Base-by-base conservation (phyloP, 768 basidiomycete species). In the Amanita pallidorosea region DNA sequence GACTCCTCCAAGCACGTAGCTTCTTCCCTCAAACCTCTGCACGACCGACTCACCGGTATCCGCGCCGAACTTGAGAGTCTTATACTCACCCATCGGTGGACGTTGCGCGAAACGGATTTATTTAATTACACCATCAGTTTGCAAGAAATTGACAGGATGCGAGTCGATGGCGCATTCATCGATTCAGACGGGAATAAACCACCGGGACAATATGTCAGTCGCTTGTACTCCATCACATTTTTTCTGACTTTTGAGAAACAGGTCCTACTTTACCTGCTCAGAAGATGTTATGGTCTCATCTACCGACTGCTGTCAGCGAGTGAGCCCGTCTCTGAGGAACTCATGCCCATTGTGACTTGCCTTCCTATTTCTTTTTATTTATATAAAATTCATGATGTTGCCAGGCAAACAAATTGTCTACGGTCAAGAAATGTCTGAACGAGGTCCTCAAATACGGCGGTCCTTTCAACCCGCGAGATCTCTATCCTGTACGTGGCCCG, bases 51-150 rank as follows among this genome's bases (percentile, higher is more conserved):
- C 58, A 78, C 72, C 54, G 87, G 88, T 59, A 82, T 98, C 59
- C 79, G 93, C 49, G 71, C 79, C 6, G 89, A 97, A 64, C 73
- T 99, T 47, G 96, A 99, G 69, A 81, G 85, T 55, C 71, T 99
- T 57, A 89, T 88, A 27, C 72, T 98, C 57, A 98, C 96, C 1
- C 96, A 95, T 64, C 83, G 96, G 33, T 99, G 96, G 96, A 97
- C 85, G 54, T 70, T 99, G 49, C 75, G 94, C 38, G 96, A 99
- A 73, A 91, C 89, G 1, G 92, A 95, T 59, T 70, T 95, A 18
- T 92, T 81, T 76, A 97, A 91, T 66, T 98, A 95, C 66, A 89
- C 90, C 18, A 72, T 92, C 48, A 89, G 89, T 63, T 69, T 99
- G 54, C 85, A 93, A 60, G 94, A 98, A 65, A 94, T 99, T 36